These are phyloP conservation scores for Solanum ossicruentum DNA, from an alignment of 257 asterid genomes.

Conservation along the genomic window DNA sequence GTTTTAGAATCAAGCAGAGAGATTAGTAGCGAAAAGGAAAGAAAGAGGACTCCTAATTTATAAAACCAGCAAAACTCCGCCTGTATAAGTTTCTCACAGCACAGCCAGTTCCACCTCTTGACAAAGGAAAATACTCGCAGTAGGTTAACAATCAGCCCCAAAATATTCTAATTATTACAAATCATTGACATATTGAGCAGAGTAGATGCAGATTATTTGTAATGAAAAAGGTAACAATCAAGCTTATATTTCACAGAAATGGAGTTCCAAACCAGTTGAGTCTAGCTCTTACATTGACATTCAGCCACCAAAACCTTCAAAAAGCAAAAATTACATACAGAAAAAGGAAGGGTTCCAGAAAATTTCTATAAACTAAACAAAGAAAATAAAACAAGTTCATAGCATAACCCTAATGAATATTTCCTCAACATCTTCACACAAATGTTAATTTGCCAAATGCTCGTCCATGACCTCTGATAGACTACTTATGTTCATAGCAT, in stretches of 20 bases:
- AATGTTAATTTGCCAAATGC: no score
- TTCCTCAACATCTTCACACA: no score
- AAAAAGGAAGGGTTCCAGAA: no score
- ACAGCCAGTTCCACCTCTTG: not conserved
- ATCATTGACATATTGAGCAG: not conserved
- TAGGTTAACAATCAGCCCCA: not conserved
- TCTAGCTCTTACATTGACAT: no score
- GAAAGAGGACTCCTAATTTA: not conserved
- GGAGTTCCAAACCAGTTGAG: no score
- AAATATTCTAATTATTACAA: not conserved
- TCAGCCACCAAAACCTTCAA: no score
- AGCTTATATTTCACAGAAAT: no score
- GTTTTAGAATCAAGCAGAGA: not conserved
- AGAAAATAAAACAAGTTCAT: no score
- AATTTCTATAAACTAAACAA: no score
- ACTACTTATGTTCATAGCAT: not conserved
- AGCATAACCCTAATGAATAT: no score
- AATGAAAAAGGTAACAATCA: no score
- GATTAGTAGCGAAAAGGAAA: not conserved
- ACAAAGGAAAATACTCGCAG: not conserved
- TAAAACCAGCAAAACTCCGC: not conserved
- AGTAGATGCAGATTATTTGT: not conserved
- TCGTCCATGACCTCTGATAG: not conserved
- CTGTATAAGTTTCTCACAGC: not conserved
- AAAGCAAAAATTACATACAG: no score